phyloP scores from a whole-genome alignment of 208 protist species.

The Wallacemonas rigidus region DNA sequence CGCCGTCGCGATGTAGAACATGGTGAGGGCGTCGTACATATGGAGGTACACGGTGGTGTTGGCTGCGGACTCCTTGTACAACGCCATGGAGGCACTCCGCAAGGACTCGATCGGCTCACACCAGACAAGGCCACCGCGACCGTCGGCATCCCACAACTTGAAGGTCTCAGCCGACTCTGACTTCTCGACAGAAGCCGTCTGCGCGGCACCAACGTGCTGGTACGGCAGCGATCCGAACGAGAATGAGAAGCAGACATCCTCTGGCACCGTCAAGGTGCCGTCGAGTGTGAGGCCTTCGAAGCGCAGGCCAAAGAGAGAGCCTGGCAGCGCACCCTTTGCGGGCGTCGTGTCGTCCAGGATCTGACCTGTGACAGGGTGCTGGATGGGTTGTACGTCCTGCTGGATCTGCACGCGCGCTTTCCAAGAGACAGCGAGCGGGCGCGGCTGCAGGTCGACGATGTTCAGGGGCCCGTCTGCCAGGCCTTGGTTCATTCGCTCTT shows the following conservation, averaged over 20 bases:
- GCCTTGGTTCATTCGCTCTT: conserved; percentile 46
- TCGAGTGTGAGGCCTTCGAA: conserved; percentile 89
- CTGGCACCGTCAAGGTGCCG: conserved; percentile 42
- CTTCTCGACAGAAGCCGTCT: conserved; percentile 54
- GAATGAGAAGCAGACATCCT: conserved; percentile 80
- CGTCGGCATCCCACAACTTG: conserved; percentile 56
- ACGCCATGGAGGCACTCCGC: conserved; percentile 48
- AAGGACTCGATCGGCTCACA: conserved; percentile 71
- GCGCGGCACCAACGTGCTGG: conserved; percentile 76
- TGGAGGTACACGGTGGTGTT: conserved; percentile 73
- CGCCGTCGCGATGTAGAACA: conserved; percentile 87
- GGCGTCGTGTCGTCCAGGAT: conserved; percentile 55
- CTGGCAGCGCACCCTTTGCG: conserved; percentile 35
- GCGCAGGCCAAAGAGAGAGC: conserved; percentile 75
- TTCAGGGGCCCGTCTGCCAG: conserved; percentile 53
- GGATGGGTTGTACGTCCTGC: conserved; percentile 70
- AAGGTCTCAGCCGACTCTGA: conserved; percentile 46
- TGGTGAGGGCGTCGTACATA: conserved; percentile 84
- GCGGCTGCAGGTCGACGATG: conserved; percentile 72
- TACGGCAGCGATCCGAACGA: conserved; percentile 83
- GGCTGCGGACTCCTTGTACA: conserved; percentile 52
- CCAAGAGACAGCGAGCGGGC: conserved; percentile 73
- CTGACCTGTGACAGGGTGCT: conserved; percentile 67
- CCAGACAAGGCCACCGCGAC: conserved; percentile 76
- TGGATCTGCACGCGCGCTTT: conserved; percentile 52